Base-by-base conservation (phyloP, 257 asterid species). In the Cinchona pubescens region DNA sequence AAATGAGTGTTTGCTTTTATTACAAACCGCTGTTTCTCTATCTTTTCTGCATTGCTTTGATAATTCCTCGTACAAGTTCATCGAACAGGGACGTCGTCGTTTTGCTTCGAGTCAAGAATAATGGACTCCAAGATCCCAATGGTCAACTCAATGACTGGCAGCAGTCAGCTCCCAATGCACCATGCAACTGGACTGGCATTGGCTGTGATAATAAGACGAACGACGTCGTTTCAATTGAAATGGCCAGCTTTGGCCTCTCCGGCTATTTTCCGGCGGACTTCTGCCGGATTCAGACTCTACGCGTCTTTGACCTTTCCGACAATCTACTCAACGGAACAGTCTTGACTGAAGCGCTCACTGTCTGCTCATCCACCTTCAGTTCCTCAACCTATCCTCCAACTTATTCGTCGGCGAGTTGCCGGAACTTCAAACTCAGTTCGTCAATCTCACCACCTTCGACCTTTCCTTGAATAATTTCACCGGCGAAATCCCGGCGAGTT, bases 111-210 rank as follows among this genome's bases (percentile, higher is more conserved):
- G 93, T 88, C 58, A 91, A 89, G 81, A 72, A 69, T 69, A 80
- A 64, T 45, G 90, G 82, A 38, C 87, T 93, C 73, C 63, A 75
- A 2, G 96, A 88, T 84, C 88, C 93, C 0, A 55, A 48, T 38
- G 85, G 82, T 0, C 38, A 49, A 35, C 91, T 93, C 75, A 72
- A 58, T 67, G 80, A 86, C 73, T 93, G 98, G 98, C 71, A 55
- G 5, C 74, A 35, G 5, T 69, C 89, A 0, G 67, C 88, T 55
- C 83, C 73, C 27, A 74, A 76, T 34, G 84, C 94, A 7, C 91
- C 93, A 9, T 93, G 98, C 84, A 83, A 74, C 53, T 93, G 98
- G 98, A 81, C 86, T 0, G 96, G 92, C 75, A 84, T 93, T 79
- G 71, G 75, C 16, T 93, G 98, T 63, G 85, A 84, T 75, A 4